Base-by-base conservation (phyloP, 148 eudicot species). In the Chenopodium formosanum region DNA sequence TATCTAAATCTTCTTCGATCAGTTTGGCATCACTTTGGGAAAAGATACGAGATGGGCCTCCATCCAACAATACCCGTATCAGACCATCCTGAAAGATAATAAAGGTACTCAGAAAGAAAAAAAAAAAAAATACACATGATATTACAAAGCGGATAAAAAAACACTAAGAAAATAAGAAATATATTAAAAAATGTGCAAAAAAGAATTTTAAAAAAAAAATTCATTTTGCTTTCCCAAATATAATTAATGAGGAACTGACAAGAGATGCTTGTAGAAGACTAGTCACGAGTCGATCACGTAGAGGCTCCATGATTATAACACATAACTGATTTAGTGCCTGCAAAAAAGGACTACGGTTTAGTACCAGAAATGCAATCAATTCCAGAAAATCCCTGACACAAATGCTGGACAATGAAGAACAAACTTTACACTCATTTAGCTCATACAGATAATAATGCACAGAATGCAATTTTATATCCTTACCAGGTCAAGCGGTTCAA, bases 211-310 rank as follows among this genome's bases (percentile, higher is more conserved):
- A 0, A 6, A 22, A 50, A 17, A 50, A 40, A 34, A 6, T 14
- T 2, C 1, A 56, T 56, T 56, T 56, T 56, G 62, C 62, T 20
- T 6, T 9, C 23, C 37, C 74, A 73, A 81, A 50, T 10, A 69
- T 46, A 56, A 52, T 7, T 52, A 64, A 31, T 46, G 11, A 17
- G 32, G 23, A 81, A 83, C 93, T 79, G 46, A 97, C 99, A 89
- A 97, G 86, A 70, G 98, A 92, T 78, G 99, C 97, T 86, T 97
- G 99, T 79, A 97, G 98, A 72, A 97, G 98, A 74, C 98, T 90
- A 29, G 98, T 97, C 79, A 97, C 99, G 27, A 97, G 89, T 31
- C 98, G 97, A 81, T 97, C 99, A 56, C 99, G 90, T 46, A 97
- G 90, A 82, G 93, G 95, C 86, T 97, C 98, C 74, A 94, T 84